Percentiles rank a stretch among this genome's conserved stretches.
Evolutionary conservation across 129 eudicot species (phyloP).

Genomic region (Ambrosia trifida): DNA sequence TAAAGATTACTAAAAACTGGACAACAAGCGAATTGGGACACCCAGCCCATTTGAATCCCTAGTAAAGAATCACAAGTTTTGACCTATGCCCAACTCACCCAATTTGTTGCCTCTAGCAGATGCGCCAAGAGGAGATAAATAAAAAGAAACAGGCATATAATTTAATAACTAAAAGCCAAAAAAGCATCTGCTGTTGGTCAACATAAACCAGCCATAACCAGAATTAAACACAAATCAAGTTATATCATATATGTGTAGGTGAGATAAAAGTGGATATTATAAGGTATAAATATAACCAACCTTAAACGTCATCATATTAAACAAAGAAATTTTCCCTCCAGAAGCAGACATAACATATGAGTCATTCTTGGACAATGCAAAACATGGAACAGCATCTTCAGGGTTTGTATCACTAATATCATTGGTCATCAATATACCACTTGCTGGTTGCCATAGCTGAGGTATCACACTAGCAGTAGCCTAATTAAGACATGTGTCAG

Average conservation of each 20-base stretch:
- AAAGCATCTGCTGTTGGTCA: neutral
- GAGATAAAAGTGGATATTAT: neutral
- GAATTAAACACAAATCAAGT: neutral
- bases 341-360: slow-evolving; percentile 87
- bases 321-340: slow-evolving; percentile 79
- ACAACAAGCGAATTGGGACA: neutral
- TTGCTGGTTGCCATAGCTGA: slow-evolving; percentile 79
- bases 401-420: slow-evolving; percentile 65
- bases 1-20: neutral
- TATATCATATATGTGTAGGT: neutral
- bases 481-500: slow-evolving; percentile 27
- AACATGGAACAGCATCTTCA: slow-evolving; percentile 77
- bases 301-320: slow-evolving; percentile 87
- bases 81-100: neutral
- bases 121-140: neutral
- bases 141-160: neutral
- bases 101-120: neutral
- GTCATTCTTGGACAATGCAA: slow-evolving; percentile 85
- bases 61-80: slow-evolving; percentile 2
- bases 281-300: slow-evolving; percentile 25
- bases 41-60: neutral
- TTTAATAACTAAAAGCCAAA: neutral
- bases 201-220: neutral
- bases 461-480: slow-evolving; percentile 66
- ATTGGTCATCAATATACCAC: slow-evolving; percentile 83